These are phyloP conservation scores for Tolypocladium capitatum DNA, from an alignment of 2,329 filamentous ascomycete genomes.

Conservation along the genomic window DNA sequence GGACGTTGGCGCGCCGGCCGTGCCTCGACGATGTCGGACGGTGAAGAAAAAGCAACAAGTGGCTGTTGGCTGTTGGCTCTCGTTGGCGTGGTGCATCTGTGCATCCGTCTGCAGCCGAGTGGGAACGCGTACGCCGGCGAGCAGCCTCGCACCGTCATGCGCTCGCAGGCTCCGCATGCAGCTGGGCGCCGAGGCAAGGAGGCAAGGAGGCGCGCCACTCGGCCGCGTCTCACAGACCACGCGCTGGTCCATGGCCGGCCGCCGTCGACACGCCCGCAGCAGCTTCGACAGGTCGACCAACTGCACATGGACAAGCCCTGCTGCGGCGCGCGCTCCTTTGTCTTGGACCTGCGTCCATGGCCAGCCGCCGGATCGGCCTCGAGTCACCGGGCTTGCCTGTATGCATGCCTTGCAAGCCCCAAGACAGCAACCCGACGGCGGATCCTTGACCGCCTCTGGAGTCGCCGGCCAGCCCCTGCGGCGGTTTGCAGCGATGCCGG, in stretches of 20 bases:
- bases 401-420: not conserved
- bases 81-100: not conserved
- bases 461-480: not conserved
- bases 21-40: not conserved
- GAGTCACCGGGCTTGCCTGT: not conserved
- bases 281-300: not conserved
- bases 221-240: not conserved
- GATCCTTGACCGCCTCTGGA: not conserved
- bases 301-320: not conserved
- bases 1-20: not conserved
- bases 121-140: not conserved
- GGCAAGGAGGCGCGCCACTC: no score
- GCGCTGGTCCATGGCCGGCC: not conserved
- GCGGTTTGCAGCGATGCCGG: not conserved
- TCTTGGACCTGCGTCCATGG: not conserved
- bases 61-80: not conserved
- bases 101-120: not conserved
- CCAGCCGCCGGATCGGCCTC: not conserved
- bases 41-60: not conserved
- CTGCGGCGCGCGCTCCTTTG: not conserved
- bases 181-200: not conserved
- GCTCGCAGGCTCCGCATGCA: no score
- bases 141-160: no score
- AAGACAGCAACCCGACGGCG: not conserved
- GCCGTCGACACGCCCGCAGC: not conserved